phyloP scores from a whole-genome alignment of 148 eudicot genomes.

The Silene latifolia region DNA sequence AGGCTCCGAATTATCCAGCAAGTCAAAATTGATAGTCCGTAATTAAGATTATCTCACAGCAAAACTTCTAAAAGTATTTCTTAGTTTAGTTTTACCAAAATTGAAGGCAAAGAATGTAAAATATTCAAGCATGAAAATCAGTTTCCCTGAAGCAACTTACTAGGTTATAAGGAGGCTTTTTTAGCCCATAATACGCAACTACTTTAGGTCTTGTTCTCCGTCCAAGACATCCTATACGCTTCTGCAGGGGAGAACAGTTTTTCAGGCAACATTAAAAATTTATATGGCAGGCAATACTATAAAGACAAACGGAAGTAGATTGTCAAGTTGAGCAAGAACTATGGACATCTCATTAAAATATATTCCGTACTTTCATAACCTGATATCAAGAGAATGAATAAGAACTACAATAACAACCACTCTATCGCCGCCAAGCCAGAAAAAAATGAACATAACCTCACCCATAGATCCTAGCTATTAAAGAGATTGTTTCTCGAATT shows the following conservation, averaged over 20 bases:
- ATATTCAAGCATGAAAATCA: background rate
- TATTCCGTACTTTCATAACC: background rate
- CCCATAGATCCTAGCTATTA: background rate
- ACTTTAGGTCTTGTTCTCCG: slow-evolving; percentile 33
- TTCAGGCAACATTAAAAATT: slow-evolving; percentile 9
- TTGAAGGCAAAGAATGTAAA: background rate
- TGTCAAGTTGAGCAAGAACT: too few species aligned
- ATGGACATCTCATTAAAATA: background rate
- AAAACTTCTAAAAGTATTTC: background rate
- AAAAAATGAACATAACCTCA: background rate
- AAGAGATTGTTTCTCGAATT: background rate
- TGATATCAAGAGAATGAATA: background rate
- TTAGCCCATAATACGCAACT: slow-evolving; percentile 70
- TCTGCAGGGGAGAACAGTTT: slow-evolving; percentile 19
- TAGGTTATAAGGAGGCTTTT: slow-evolving; percentile 72
- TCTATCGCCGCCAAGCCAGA: too few species aligned
- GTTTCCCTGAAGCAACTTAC: slow-evolving; percentile 42
- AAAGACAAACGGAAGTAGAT: background rate
- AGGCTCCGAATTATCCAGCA: background rate
- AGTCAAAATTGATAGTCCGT: background rate
- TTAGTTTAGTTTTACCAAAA: background rate
- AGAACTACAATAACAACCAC: too few species aligned
- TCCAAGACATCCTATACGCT: slow-evolving; percentile 28
- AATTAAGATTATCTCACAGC: background rate
- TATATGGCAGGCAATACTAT: background rate